Conservation (phyloP, 257 asterid genomes). For the Agastache rugosa region DNA sequence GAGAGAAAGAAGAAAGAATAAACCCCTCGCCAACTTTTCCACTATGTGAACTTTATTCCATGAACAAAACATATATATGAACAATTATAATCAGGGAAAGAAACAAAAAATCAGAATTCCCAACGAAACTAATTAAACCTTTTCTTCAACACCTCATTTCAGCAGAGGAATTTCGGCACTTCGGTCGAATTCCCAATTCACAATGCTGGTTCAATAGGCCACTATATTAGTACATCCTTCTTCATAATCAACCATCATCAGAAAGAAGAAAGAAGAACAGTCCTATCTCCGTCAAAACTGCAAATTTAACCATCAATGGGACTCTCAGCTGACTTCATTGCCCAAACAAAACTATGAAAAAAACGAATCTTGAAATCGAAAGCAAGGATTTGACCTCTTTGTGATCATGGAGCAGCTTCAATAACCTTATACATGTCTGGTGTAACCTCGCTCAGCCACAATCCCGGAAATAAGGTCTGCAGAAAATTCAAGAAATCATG, state of each 20-base stretch:
- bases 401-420: slow-evolving; percentile 50
- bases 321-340: slow-evolving; percentile 10
- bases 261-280: slow-evolving; percentile 23
- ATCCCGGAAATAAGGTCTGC: slow-evolving; percentile 79
- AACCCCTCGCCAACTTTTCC: slow-evolving; percentile 39
- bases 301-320: slow-evolving; percentile 28
- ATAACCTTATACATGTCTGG: slow-evolving; percentile 76
- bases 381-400: slow-evolving; percentile 31
- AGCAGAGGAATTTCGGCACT: slow-evolving; percentile 31
- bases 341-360: neutral
- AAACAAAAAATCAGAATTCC: slow-evolving; percentile 37
- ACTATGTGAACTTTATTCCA: slow-evolving; percentile 48
- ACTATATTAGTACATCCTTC: slow-evolving; percentile 33
- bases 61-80: slow-evolving; percentile 44
- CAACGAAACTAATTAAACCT: slow-evolving; percentile 29
- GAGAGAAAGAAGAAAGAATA: slow-evolving; percentile 22
- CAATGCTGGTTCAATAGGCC: slow-evolving; percentile 35
- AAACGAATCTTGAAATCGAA: neutral
- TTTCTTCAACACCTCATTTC: slow-evolving; percentile 31
- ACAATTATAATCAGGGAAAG: slow-evolving; percentile 40
- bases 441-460: slow-evolving; percentile 74
- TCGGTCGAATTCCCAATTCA: slow-evolving; percentile 30
- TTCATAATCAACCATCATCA: slow-evolving; percentile 29
- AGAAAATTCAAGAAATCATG: neutral
- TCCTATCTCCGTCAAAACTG: slow-evolving; percentile 39